Conservation (phyloP, 129 eudicot species). For the Smallanthus sonchifolius region DNA sequence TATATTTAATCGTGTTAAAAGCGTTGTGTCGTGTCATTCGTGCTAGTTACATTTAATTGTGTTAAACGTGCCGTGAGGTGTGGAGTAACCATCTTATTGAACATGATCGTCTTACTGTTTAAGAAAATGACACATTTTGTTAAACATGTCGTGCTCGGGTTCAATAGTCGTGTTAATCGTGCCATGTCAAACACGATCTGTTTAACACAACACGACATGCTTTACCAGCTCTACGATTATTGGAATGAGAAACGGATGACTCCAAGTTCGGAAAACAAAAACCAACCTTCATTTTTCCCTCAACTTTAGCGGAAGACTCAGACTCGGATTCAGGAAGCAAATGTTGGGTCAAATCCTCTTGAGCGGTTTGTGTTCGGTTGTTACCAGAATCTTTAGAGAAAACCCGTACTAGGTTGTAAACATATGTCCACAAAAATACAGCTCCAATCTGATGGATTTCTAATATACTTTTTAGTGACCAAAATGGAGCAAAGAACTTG, state of each 20-base stretch:
- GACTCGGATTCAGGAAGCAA: constrained; percentile 37
- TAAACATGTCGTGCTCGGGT: too few species aligned
- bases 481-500: not conserved
- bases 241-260: not conserved
- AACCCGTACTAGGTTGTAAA: constrained; percentile 68
- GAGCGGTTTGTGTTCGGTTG: not conserved
- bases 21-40: too few species aligned
- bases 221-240: too few species aligned
- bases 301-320: not conserved
- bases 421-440: constrained; percentile 69
- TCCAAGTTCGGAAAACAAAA: not conserved
- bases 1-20: too few species aligned
- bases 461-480: not conserved
- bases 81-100: too few species aligned
- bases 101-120: too few species aligned
- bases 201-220: too few species aligned
- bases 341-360: constrained; percentile 24
- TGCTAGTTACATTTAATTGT: too few species aligned
- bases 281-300: constrained; percentile 15
- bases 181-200: too few species aligned
- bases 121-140: too few species aligned
- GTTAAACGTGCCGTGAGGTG: too few species aligned
- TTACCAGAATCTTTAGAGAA: constrained; percentile 41
- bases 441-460: constrained; percentile 60
- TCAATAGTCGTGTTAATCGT: too few species aligned